A percentile compares a stretch with the other conserved stretches of the same genome.
Conservation (phyloP, 164 flowering plant species). For the Magnolia sinica region DNA sequence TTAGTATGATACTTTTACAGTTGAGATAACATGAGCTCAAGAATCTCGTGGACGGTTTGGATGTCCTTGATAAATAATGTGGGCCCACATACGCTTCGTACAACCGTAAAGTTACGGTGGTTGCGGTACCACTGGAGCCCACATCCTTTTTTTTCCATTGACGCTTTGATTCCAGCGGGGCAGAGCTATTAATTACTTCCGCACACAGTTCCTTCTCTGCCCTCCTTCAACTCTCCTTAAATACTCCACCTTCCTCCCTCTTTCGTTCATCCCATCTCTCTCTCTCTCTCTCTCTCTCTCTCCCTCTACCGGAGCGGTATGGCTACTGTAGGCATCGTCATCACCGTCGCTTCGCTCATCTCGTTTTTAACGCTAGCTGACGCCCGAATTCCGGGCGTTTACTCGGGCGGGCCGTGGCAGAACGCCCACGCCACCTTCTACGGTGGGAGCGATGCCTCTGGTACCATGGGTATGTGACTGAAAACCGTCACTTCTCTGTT, state of each 20-base stretch:
- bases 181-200: conserved; percentile 13
- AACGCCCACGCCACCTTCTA: conserved; percentile 90
- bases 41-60: too few relatives aligned
- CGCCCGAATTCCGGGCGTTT: conserved; percentile 69
- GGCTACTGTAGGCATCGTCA: conserved; percentile 2
- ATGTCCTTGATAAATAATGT: too few relatives aligned
- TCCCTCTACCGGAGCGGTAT: background rate
- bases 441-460: conserved; percentile 89
- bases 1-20: too few relatives aligned
- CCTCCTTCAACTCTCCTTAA: conserved; percentile 25
- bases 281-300: conserved; percentile 17
- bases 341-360: conserved; percentile 20
- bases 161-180: background rate
- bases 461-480: conserved; percentile 69
- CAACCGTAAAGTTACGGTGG: too few relatives aligned
- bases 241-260: conserved; percentile 31
- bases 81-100: too few relatives aligned
- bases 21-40: too few relatives aligned
- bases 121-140: too few relatives aligned
- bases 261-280: conserved; percentile 11
- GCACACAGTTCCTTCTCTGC: conserved; percentile 11
- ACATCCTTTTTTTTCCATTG: background rate
- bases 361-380: conserved; percentile 26
- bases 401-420: conserved; percentile 59
- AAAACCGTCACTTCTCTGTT: background rate